These are phyloP conservation scores for Ichthyophthirius multifiliis DNA, from an alignment of 169 alveolate species.

Conservation along the genomic window DNA sequence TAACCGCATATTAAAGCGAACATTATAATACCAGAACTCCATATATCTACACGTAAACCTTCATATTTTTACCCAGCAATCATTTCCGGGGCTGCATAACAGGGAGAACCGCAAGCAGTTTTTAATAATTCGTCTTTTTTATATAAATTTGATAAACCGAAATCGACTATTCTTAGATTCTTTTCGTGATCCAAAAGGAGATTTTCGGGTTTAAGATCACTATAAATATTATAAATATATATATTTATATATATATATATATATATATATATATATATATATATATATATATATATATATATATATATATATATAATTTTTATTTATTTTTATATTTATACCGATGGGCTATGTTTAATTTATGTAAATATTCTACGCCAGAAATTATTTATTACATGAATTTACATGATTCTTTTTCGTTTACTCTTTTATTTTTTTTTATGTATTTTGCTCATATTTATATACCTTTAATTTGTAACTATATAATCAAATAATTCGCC, in stretches of 20 bases:
- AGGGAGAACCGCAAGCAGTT: constrained; percentile 86
- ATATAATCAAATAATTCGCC: constrained; percentile 80
- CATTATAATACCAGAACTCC: constrained; percentile 74
- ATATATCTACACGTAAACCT: constrained; percentile 71
- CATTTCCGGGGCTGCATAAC: constrained; percentile 89
- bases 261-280: no score
- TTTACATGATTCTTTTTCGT: constrained; percentile 70
- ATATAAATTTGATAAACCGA: constrained; percentile 74
- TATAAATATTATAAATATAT: neutral
- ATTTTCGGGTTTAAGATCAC: constrained; percentile 81
- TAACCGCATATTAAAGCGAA: constrained; percentile 74
- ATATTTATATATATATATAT: neutral
- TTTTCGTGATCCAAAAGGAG: constrained; percentile 56
- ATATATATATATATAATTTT: no score
- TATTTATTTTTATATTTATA: neutral
- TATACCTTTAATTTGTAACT: constrained; percentile 46
- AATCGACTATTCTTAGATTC: constrained; percentile 75
- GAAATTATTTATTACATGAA: constrained; percentile 60
- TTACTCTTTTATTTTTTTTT: constrained; percentile 67
- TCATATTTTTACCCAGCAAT: constrained; percentile 71
- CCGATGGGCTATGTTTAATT: constrained; percentile 58
- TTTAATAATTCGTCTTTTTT: constrained; percentile 55
- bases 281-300: no score
- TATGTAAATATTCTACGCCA: constrained; percentile 71
- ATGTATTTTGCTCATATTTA: constrained; percentile 28